Evolutionary conservation across 2,329 filamentous ascomycete genomes (phyloP), one percentile per base, ranked within the genome.

Genomic region (Verruconis gallopava): DNA sequence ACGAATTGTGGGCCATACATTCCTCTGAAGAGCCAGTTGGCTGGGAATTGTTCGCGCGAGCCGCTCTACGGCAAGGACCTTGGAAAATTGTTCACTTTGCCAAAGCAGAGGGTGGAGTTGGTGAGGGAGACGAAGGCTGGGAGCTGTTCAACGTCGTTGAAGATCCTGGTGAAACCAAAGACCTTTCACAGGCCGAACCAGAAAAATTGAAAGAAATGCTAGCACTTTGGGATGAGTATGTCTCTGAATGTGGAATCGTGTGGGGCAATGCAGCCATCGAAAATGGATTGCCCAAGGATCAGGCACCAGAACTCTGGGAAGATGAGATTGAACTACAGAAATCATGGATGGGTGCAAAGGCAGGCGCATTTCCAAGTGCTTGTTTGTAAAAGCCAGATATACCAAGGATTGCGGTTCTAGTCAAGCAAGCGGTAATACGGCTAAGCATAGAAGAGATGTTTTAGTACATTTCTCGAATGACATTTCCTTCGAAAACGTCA

Each of bases 231-330:
- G 68, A 76, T 46, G 63, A 68, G 45, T 75, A 75, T 55, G 68
- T 72, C 9, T 55, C 73, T 6, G 73, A 79, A 52, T 73, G 69
- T 0, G 73, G 73, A 2, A 72, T 77, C 1, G 62, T 76, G n/a
- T n/a, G n/a, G n/a, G n/a, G n/a, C n/a, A n/a, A n/a, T n/a, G n/a
- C n/a, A n/a, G n/a, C n/a, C n/a, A n/a, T n/a, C n/a, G n/a, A n/a
- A n/a, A n/a, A n/a, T n/a, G n/a, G n/a, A n/a, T n/a, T n/a, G n/a
- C n/a, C n/a, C n/a, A n/a, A n/a, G n/a, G n/a, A n/a, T n/a, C n/a
- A n/a, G n/a, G n/a, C n/a, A n/a, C n/a, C n/a, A n/a, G n/a, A n/a
- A n/a, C n/a, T n/a, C n/a, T n/a, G n/a, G n/a, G n/a, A n/a, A n/a
- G n/a, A n/a, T n/a, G n/a, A n/a, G n/a, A n/a, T n/a, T n/a, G n/a